These are phyloP conservation scores for Metschnikowia koreensis DNA, from an alignment of 805 yeast species.

Conservation along the genomic window DNA sequence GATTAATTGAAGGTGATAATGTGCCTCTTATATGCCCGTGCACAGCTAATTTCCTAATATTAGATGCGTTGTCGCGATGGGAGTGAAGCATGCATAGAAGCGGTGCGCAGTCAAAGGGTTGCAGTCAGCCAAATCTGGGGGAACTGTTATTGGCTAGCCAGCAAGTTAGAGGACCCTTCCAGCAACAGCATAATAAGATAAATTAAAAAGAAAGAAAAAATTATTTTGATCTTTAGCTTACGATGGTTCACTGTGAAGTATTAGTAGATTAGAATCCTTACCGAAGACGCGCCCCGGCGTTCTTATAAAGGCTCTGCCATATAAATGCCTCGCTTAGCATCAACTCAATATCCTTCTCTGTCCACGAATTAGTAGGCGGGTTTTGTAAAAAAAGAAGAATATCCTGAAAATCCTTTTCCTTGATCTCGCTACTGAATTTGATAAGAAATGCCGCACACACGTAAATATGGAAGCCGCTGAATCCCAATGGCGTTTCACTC, in stretches of 20 bases:
- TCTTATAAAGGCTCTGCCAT: slow-evolving; percentile 91
- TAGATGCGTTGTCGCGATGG: not conserved
- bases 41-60: not conserved
- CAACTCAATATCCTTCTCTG: slow-evolving; percentile 85
- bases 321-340: slow-evolving; percentile 92
- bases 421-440: slow-evolving; percentile 76
- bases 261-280: slow-evolving; percentile 4
- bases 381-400: slow-evolving; percentile 88
- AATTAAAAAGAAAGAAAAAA: no score
- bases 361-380: slow-evolving; percentile 85
- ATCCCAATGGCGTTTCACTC: slow-evolving; percentile 71
- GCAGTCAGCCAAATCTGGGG: slow-evolving; percentile 5
- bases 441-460: slow-evolving; percentile 96
- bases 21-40: slow-evolving; percentile 3
- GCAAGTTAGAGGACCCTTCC: no score
- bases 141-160: not conserved
- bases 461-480: slow-evolving; percentile 90
- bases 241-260: not conserved
- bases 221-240: not conserved
- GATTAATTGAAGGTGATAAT: not conserved
- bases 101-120: slow-evolving; percentile 10
- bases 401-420: slow-evolving; percentile 90
- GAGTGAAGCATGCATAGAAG: slow-evolving; percentile 5
- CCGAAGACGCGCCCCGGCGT: slow-evolving; percentile 83
- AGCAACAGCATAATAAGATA: not conserved